Percentiles rank a stretch among this genome's conserved stretches.
These are phyloP conservation scores for Rhodamnia rubescens DNA, from an alignment of 345 rosid species.

Conservation along the genomic window DNA sequence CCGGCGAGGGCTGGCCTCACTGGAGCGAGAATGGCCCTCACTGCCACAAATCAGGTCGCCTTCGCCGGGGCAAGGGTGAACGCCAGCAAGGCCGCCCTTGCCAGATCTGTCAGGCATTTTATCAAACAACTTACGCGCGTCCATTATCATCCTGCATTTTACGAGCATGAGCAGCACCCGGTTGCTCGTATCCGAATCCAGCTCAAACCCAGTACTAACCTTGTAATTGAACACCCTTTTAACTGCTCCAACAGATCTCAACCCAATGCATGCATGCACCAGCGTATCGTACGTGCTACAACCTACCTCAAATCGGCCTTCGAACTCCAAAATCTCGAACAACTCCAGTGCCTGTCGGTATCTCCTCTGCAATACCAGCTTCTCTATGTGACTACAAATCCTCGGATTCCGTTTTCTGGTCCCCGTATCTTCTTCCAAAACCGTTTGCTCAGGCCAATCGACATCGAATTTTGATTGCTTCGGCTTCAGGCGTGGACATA, in stretches of 20 bases:
- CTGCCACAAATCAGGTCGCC: no score
- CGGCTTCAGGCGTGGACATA: slow-evolving; percentile 47
- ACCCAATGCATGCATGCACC: slow-evolving; percentile 58
- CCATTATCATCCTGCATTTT: slow-evolving; percentile 59
- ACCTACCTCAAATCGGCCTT: slow-evolving; percentile 35
- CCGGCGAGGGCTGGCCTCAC: no score
- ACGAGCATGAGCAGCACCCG: slow-evolving; percentile 60
- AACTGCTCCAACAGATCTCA: slow-evolving; percentile 56
- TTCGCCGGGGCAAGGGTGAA: no score
- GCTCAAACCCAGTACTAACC: slow-evolving; percentile 37
- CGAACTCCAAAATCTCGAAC: slow-evolving; percentile 62
- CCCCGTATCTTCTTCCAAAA: slow-evolving; percentile 8
- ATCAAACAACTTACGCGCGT: slow-evolving; percentile 60
- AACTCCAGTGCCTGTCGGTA: slow-evolving; percentile 64
- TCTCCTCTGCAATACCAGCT: slow-evolving; percentile 39
- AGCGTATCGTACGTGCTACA: slow-evolving; percentile 61
- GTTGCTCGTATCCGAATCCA: slow-evolving; percentile 54
- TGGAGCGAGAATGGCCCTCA: no score
- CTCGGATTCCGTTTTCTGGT: slow-evolving; percentile 25
- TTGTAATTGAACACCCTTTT: slow-evolving; percentile 55
- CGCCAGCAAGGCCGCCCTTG: no score
- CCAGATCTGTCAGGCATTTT: slow-evolving; percentile 48
- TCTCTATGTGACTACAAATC: slow-evolving; percentile 72
- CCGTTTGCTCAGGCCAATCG: slow-evolving; percentile 7
- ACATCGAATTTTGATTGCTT: slow-evolving; percentile 17